These are phyloP conservation scores for Solanum neorickii DNA, from an alignment of 257 asterid genomes.

Conservation along the genomic window DNA sequence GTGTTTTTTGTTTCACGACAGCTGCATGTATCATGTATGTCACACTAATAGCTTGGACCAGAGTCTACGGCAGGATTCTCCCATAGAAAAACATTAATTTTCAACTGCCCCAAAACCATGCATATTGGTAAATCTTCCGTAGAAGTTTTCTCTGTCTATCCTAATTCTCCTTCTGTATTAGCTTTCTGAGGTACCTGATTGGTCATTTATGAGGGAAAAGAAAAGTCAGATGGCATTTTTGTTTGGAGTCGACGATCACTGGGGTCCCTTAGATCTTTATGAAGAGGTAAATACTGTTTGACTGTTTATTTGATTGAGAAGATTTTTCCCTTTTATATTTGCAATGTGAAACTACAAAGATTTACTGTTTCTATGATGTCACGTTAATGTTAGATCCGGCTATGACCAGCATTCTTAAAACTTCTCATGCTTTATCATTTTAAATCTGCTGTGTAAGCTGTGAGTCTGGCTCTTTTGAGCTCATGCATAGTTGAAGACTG, in stretches of 20 bases:
- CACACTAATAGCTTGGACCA: neutral
- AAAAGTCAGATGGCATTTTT: constrained; percentile 52
- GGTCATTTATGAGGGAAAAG: constrained; percentile 53
- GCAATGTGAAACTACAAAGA: neutral
- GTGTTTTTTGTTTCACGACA: neutral
- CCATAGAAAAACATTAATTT: neutral
- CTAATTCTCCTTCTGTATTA: constrained; percentile 3
- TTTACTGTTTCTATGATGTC: neutral
- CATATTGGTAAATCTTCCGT: neutral
- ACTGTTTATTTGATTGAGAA: neutral
- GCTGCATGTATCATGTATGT: neutral
- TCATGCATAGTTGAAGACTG: neutral
- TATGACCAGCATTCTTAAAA: neutral
- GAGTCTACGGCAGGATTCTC: neutral
- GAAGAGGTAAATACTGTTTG: constrained; percentile 54
- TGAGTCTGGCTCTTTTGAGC: neutral
- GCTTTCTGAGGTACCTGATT: constrained; percentile 64
- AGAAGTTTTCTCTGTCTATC: neutral
- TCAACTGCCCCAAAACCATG: neutral
- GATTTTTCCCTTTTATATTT: neutral
- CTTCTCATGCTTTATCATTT: neutral
- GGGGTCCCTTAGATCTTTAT: constrained; percentile 77
- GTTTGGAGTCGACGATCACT: constrained; percentile 80
- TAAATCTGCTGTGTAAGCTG: neutral
- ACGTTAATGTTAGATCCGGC: neutral